Evolutionary conservation across 495 filamentous ascomycete species (phyloP), one percentile per base, ranked within the genome.

Genomic region (Podospora didyma): DNA sequence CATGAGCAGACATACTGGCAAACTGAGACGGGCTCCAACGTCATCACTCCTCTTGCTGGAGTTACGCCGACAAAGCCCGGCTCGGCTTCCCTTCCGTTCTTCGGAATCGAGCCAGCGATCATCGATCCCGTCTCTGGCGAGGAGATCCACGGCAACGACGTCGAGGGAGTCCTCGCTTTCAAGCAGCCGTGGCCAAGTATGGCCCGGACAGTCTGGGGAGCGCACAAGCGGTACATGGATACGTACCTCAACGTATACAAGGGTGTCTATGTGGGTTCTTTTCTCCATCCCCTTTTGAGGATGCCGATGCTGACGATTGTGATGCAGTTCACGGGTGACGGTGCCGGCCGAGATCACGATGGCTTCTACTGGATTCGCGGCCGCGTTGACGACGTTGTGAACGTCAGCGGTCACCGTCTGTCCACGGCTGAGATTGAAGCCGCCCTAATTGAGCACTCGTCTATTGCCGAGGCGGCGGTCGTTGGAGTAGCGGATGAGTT

Each of bases 331-430:
- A 99, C 95, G 22, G 94, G 94, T 60, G 94, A 99, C 71, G 95
- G 95, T 63, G 94, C 95, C 55, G 95, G 89, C 60, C 89, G 95
- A 65, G 94, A 99, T 71, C 90, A 96, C 74, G 95, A 99, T 62
- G 94, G 94, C 50, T 97, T 97, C 79, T 97, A 97, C 83, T 97
- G 95, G 95, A 97, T 99, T 73, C 92, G 95, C 55, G 95, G 94
- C 48, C 90, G 94, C 76, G 94, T 97, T 26, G 94, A 99, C 68
- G 94, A 99, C 64, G 94, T 97, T 54, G 93, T 99, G 68, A 99
- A 97, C 70, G 94, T 99, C 49, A 92, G 87, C 58, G 94, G 94
- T 28, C 95, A 99, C 69, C 86, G 94, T 70, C 80, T 99, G 45
- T 97, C 93, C 12, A 99, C 95, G 17, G 94, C 94, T 46, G 94